Evolutionary conservation across 805 yeast species (phyloP).

Genomic region (Cyberlindnera samutprakarnensis): DNA sequence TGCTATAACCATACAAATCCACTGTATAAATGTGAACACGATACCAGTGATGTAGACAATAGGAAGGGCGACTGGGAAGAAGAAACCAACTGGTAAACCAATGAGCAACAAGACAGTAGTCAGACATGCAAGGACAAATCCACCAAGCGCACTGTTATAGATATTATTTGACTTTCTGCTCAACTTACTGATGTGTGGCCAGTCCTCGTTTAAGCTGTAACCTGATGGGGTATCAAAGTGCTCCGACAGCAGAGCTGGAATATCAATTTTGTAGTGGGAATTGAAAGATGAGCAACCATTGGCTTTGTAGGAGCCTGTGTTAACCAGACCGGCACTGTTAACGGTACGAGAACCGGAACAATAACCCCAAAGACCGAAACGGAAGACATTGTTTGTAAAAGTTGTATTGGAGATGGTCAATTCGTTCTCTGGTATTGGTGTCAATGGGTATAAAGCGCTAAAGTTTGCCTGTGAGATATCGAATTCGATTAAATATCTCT

Average conservation of each 20-base stretch:
- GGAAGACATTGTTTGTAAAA: neutral
- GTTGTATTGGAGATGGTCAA: neutral
- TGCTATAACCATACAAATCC: conserved; percentile 1
- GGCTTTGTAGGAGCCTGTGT: neutral
- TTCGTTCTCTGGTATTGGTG: neutral
- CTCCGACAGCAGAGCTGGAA: neutral
- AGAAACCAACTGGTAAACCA: neutral
- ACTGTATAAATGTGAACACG: neutral
- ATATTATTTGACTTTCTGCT: neutral
- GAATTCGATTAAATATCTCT: neutral
- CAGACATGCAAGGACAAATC: neutral
- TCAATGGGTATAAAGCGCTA: neutral
- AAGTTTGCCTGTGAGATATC: conserved; percentile 2
- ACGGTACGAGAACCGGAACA: neutral
- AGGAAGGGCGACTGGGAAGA: neutral
- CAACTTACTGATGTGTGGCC: neutral
- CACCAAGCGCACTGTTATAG: neutral
- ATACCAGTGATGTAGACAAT: neutral
- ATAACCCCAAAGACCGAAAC: conserved; percentile 3
- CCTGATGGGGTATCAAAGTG: neutral
- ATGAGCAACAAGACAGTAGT: neutral
- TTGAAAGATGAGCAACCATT: neutral
- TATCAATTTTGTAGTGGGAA: neutral
- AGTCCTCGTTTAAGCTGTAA: neutral
- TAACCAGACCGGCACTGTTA: neutral